Conservation (phyloP, 2,329 filamentous ascomycete species). For the Exophiala lecanii-corni region DNA sequence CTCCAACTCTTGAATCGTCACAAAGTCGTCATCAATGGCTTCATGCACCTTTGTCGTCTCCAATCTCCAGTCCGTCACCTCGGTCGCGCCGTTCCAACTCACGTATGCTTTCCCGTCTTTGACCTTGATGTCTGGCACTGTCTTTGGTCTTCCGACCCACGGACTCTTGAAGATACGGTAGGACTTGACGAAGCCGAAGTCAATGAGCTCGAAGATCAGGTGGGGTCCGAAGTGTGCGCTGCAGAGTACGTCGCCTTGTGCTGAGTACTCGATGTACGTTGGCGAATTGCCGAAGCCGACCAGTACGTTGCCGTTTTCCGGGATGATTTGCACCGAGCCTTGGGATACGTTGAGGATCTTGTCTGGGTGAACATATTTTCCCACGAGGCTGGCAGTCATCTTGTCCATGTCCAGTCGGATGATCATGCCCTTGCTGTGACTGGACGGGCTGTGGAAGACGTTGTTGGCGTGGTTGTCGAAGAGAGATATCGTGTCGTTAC, state of each 20-base stretch:
- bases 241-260: conserved; percentile 44
- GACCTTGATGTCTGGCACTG: conserved; percentile 29
- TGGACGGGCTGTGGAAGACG: conserved; percentile 18
- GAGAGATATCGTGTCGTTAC: conserved; percentile 31
- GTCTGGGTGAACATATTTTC: conserved; percentile 38
- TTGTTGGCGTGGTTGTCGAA: conserved; percentile 37
- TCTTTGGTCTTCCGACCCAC: conserved; percentile 48
- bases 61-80: conserved; percentile 28
- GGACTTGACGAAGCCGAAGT: conserved; percentile 42
- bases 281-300: conserved; percentile 49
- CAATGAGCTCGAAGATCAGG: conserved; percentile 34
- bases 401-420: conserved; percentile 36
- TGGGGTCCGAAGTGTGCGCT: conserved; percentile 46
- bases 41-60: conserved; percentile 6
- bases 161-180: conserved; percentile 52
- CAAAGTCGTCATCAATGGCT: conserved; percentile 12
- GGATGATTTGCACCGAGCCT: conserved; percentile 41
- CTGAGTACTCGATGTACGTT: conserved; percentile 46
- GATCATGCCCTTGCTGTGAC: conserved; percentile 42
- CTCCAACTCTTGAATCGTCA: conserved; percentile 12
- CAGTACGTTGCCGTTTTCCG: conserved; percentile 40
- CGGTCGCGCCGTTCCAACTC: conserved; percentile 46
- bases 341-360: conserved; percentile 37
- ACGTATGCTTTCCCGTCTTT: conserved; percentile 33
- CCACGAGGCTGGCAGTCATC: conserved; percentile 42